phyloP scores from a whole-genome alignment of 768 basidiomycete genomes.

The Tephrocybe sp. region DNA sequence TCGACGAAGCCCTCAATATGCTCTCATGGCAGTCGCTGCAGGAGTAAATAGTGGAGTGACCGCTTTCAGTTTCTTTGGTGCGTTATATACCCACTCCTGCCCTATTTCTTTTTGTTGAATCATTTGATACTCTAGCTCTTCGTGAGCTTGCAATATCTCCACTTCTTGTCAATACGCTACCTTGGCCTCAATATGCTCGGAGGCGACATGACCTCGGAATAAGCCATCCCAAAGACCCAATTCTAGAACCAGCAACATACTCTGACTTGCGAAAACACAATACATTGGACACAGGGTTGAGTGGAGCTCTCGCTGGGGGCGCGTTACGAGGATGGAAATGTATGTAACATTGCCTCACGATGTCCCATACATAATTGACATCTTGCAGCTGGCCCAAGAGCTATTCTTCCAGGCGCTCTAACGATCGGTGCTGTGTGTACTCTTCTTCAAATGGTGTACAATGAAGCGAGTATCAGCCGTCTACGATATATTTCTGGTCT shows the following conservation, averaged over 20 bases:
- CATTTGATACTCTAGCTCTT: slow-evolving; percentile 45
- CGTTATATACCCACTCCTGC: slow-evolving; percentile 23
- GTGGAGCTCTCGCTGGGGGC: slow-evolving; percentile 69
- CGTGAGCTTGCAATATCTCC: slow-evolving; percentile 79
- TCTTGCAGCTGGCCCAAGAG: slow-evolving; percentile 56
- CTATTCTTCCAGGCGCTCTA: slow-evolving; percentile 55
- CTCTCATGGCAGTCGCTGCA: slow-evolving; percentile 53
- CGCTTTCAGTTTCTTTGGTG: slow-evolving; percentile 78
- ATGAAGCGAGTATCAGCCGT: slow-evolving; percentile 62
- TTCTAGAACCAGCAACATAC: slow-evolving; percentile 33
- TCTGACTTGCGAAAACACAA: slow-evolving; percentile 55
- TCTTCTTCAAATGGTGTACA: slow-evolving; percentile 64
- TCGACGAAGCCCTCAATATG: slow-evolving; percentile 44
- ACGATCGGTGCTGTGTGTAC: slow-evolving; percentile 60
- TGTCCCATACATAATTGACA: too few species aligned
- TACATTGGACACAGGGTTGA: slow-evolving; percentile 68
- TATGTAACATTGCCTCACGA: slow-evolving; percentile 36
- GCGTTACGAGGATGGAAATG: slow-evolving; percentile 53
- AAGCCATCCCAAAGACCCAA: slow-evolving; percentile 6
- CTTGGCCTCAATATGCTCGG: slow-evolving; percentile 47
- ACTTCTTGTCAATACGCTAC: slow-evolving; percentile 41
- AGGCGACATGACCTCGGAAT: slow-evolving; percentile 32
- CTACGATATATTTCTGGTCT: slow-evolving; percentile 52
- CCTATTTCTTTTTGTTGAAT: too few species aligned
- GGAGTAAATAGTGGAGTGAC: slow-evolving; percentile 71